phyloP scores from a whole-genome alignment of 768 basidiomycete species.

The Auricularia sp. region DNA sequence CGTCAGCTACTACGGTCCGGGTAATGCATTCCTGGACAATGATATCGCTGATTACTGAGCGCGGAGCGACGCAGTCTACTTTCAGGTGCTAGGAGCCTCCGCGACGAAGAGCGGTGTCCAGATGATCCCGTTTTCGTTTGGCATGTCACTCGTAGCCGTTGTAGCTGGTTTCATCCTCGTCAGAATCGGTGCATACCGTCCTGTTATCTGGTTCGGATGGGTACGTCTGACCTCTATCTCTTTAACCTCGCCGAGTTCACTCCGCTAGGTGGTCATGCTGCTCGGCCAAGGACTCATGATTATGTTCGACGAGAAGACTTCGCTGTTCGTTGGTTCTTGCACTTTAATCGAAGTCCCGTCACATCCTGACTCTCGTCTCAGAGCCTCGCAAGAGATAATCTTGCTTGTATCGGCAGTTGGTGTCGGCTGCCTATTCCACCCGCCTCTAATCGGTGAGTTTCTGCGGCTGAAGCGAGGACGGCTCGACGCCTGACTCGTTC shows the following conservation, averaged over 20 bases:
- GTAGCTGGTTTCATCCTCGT: conserved; percentile 19
- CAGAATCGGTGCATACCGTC: conserved; percentile 21
- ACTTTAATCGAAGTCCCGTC: neutral
- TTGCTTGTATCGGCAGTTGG: conserved; percentile 25
- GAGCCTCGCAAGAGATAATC: conserved; percentile 22
- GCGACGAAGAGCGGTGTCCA: conserved; percentile 24
- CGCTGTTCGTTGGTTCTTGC: conserved; percentile 12
- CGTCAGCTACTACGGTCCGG: too few species aligned
- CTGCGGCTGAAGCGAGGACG: too few species aligned
- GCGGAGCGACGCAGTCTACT: conserved; percentile 19
- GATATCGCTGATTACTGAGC: too few species aligned
- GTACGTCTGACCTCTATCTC: conserved; percentile 13
- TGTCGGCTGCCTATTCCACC: conserved; percentile 24
- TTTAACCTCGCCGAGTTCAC: neutral
- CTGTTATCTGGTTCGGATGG: conserved; percentile 20
- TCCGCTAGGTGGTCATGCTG: neutral
- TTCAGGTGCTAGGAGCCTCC: conserved; percentile 30
- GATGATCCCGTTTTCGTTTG: conserved; percentile 28
- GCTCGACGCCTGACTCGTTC: too few species aligned
- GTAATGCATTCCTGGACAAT: too few species aligned
- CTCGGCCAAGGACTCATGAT: conserved; percentile 22
- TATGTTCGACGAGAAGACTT: conserved; percentile 24
- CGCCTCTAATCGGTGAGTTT: neutral
- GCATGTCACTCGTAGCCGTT: conserved; percentile 12
- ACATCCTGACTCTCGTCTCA: conserved; percentile 5